Evolutionary conservation across 495 filamentous ascomycete genomes (phyloP).

Genomic region (Tuber microsphaerosporum): DNA sequence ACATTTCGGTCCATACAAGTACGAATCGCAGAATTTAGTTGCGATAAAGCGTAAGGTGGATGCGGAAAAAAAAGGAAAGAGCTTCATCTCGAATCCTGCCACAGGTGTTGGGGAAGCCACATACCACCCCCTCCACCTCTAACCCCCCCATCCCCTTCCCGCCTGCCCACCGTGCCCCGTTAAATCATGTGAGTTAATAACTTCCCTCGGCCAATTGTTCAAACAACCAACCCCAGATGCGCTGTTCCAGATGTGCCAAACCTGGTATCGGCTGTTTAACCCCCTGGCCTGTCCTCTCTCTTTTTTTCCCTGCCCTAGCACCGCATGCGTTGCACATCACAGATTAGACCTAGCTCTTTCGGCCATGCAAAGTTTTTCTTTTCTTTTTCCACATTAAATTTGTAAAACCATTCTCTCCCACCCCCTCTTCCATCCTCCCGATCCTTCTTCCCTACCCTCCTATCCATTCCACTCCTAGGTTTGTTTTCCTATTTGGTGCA

Average conservation of each 20-base stretch:
- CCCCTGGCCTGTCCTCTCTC: neutral
- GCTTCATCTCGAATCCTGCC: neutral
- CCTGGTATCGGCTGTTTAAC: constrained; percentile 1
- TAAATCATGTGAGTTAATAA: neutral
- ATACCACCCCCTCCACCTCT: neutral
- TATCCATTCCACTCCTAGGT: neutral
- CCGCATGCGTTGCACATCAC: constrained; percentile 1
- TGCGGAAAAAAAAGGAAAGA: neutral
- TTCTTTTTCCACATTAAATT: neutral
- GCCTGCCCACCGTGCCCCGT: neutral
- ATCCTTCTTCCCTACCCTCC: neutral
- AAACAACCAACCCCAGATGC: constrained; percentile 3
- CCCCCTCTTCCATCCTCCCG: neutral
- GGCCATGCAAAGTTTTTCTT: neutral
- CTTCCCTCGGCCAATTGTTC: neutral
- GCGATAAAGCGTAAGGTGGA: neutral
- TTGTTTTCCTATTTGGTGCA: constrained; percentile 1
- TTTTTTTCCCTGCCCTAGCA: neutral
- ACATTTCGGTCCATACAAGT: neutral
- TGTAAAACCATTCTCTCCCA: neutral
- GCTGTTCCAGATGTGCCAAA: constrained; percentile 4
- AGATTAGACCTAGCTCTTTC: constrained; percentile 2
- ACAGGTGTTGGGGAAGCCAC: neutral
- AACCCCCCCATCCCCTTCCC: constrained; percentile 1
- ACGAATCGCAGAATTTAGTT: neutral